phyloP scores from a whole-genome alignment of 805 yeast genomes.

The Saccharomycopsis olivae region DNA sequence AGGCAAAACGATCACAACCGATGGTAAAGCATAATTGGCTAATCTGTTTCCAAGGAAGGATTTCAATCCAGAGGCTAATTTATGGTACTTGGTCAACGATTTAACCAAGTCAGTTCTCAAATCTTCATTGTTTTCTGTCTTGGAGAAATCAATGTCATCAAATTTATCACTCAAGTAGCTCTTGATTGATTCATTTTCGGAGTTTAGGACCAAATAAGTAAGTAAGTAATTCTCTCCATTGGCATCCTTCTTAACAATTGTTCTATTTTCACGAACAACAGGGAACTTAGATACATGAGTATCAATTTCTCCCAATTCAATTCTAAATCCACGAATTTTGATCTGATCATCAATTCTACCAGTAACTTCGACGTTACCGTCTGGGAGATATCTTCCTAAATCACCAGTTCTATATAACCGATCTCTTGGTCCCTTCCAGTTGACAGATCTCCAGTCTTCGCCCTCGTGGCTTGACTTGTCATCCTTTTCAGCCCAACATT shows the following conservation, averaged over 20 bases:
- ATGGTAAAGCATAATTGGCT: slow-evolving; percentile 90
- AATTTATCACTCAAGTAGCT: slow-evolving; percentile 9
- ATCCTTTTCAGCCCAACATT: slow-evolving; percentile 16
- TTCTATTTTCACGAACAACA: slow-evolving; percentile 82
- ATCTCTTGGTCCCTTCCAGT: slow-evolving; percentile 93
- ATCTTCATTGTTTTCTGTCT: background rate
- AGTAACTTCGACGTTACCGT: slow-evolving; percentile 95
- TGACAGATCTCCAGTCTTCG: slow-evolving; percentile 49
- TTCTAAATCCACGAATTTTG: slow-evolving; percentile 96
- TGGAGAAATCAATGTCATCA: slow-evolving; percentile 5
- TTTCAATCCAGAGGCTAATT: slow-evolving; percentile 71
- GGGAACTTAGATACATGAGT: slow-evolving; percentile 94
- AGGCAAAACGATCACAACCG: slow-evolving; percentile 77
- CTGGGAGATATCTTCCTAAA: slow-evolving; percentile 91
- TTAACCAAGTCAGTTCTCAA: slow-evolving; percentile 12
- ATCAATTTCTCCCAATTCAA: slow-evolving; percentile 96
- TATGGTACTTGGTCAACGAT: slow-evolving; percentile 54
- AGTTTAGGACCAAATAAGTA: slow-evolving; percentile 83
- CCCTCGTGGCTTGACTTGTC: background rate
- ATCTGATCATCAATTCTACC: slow-evolving; percentile 99
- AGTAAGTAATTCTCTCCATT: slow-evolving; percentile 88
- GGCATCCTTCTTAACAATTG: slow-evolving; percentile 84
- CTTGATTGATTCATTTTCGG: slow-evolving; percentile 35
- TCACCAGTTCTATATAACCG: slow-evolving; percentile 96
- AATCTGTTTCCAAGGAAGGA: slow-evolving; percentile 77